Conservation (phyloP, 257 asterid species). For the Rhazya stricta region DNA sequence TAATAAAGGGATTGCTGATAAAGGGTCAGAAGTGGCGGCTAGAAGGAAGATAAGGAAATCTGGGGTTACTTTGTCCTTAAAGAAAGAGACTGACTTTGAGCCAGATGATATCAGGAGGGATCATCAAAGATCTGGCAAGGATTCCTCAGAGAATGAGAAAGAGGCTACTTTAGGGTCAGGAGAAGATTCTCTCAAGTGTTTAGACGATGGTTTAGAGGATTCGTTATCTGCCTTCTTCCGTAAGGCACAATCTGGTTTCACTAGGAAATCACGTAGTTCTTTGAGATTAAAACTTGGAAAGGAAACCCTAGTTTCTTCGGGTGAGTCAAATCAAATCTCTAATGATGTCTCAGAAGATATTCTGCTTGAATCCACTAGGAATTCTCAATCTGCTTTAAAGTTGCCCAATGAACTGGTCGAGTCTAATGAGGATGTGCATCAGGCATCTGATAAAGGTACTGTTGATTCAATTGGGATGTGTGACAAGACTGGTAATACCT, state of each 20-base stretch:
- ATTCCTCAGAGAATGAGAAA: slow-evolving; percentile 25
- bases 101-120: slow-evolving; percentile 25
- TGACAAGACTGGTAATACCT: slow-evolving; percentile 21
- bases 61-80: slow-evolving; percentile 30
- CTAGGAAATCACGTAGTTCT: slow-evolving; percentile 40
- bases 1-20: slow-evolving; percentile 29
- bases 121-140: slow-evolving; percentile 21
- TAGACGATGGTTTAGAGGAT: slow-evolving; percentile 52
- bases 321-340: slow-evolving; percentile 26
- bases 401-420: slow-evolving; percentile 26
- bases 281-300: slow-evolving; percentile 41
- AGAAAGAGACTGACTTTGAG: slow-evolving; percentile 23
- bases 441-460: slow-evolving; percentile 23
- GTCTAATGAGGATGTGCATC: slow-evolving; percentile 22
- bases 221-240: slow-evolving; percentile 57
- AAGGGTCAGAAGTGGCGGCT: slow-evolving; percentile 27
- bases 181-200: slow-evolving; percentile 14
- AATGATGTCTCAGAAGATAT: slow-evolving; percentile 33
- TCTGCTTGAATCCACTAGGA: slow-evolving; percentile 18
- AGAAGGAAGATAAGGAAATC: slow-evolving; percentile 38
- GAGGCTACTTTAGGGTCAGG: slow-evolving; percentile 26
- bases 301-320: slow-evolving; percentile 32
- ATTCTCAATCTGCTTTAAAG: slow-evolving; percentile 25
- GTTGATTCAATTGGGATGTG: slow-evolving; percentile 19
- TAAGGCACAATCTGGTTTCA: slow-evolving; percentile 55